A percentile compares a stretch with the other conserved stretches of the same genome.
These are phyloP conservation scores for Ailanthus altissimus DNA, from an alignment of 345 rosid species.

Conservation along the genomic window DNA sequence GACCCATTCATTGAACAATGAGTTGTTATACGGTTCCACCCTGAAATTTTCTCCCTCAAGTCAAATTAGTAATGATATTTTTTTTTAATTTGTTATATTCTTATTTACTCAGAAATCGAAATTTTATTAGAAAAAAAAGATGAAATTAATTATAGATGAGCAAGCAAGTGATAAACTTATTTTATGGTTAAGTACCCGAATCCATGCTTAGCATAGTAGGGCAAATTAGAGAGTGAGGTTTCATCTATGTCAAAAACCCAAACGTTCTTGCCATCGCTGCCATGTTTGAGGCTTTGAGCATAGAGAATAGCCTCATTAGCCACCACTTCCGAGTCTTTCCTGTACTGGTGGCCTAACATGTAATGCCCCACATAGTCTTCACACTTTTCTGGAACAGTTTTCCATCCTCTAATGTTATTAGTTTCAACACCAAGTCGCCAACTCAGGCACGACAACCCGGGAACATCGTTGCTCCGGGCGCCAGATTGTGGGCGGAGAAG, in stretches of 20 bases:
- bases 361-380: constrained; percentile 51
- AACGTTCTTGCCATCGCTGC: constrained; percentile 34
- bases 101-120: too few species aligned
- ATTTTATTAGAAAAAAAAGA: too few species aligned
- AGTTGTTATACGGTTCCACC: constrained; percentile 25
- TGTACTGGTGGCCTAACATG: constrained; percentile 48
- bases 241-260: constrained; percentile 58
- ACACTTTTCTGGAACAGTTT: constrained; percentile 48
- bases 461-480: constrained; percentile 7
- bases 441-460: constrained; percentile 47
- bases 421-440: constrained; percentile 73
- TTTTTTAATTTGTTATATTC: too few species aligned
- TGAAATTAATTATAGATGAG: background rate
- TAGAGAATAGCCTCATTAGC: constrained; percentile 38
- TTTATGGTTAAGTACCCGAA: constrained; percentile 35
- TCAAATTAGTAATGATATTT: too few species aligned
- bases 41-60: constrained; percentile 10
- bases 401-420: constrained; percentile 47
- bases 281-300: constrained; percentile 35
- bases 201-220: constrained; percentile 35
- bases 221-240: constrained; percentile 41
- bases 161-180: background rate
- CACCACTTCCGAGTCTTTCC: constrained; percentile 44
- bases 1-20: constrained; percentile 36
- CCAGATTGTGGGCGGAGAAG: constrained; percentile 44